Percentiles rank a stretch among this genome's conserved stretches.
Evolutionary conservation across 2,329 filamentous ascomycete genomes (phyloP).

Genomic region (Tolypocladium pustulatum): DNA sequence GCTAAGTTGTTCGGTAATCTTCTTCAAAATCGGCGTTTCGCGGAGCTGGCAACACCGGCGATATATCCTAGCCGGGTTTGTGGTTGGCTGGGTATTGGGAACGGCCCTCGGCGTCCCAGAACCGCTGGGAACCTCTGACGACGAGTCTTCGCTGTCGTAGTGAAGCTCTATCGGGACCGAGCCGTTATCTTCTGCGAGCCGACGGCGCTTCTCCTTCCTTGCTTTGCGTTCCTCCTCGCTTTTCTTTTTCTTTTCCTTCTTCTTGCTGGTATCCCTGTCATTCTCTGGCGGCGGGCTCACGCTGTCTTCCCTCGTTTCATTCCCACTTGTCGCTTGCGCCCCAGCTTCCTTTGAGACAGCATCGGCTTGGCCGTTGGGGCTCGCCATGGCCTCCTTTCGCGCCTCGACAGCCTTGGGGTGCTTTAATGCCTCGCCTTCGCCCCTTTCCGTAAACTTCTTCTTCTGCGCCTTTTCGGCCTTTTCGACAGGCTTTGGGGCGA

Average conservation of each 20-base stretch:
- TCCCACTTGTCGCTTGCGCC: not conserved
- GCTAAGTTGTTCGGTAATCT: slow-evolving; percentile 79
- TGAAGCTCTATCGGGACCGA: slow-evolving; percentile 75
- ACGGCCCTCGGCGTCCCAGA: slow-evolving; percentile 10
- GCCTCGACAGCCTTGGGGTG: slow-evolving; percentile 49
- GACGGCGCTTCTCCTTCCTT: slow-evolving; percentile 78
- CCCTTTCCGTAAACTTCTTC: slow-evolving; percentile 55
- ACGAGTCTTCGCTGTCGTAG: slow-evolving; percentile 56
- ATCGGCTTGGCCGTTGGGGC: slow-evolving; percentile 8
- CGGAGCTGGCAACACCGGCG: slow-evolving; percentile 86
- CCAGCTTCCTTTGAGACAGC: not conserved
- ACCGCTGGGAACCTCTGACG: slow-evolving; percentile 18
- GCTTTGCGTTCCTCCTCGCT: slow-evolving; percentile 90
- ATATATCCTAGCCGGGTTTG: slow-evolving; percentile 86
- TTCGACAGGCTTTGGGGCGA: slow-evolving; percentile 30
- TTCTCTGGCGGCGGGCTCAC: slow-evolving; percentile 16
- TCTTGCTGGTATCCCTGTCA: slow-evolving; percentile 45
- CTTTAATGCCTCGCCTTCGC: slow-evolving; percentile 66
- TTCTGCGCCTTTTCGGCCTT: slow-evolving; percentile 42
- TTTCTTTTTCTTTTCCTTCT: slow-evolving; percentile 93
- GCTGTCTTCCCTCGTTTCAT: slow-evolving; percentile 9
- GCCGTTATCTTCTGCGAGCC: slow-evolving; percentile 79
- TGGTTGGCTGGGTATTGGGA: slow-evolving; percentile 53
- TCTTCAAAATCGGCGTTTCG: slow-evolving; percentile 85
- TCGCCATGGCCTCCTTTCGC: slow-evolving; percentile 20